Conservation (phyloP, 768 basidiomycete species). For the Mycena alexandri region DNA sequence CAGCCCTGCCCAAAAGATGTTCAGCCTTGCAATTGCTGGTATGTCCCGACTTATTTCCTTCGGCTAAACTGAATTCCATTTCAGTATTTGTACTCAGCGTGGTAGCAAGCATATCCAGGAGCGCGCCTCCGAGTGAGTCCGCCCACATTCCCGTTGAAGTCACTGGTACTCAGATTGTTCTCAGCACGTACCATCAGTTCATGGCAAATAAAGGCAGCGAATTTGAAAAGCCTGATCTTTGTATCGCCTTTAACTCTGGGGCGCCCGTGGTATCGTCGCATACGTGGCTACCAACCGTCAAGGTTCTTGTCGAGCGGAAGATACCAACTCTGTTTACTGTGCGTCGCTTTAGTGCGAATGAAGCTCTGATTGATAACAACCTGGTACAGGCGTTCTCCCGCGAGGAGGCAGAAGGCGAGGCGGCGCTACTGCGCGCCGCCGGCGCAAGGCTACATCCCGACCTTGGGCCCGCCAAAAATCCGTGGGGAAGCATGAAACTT, state of each 20-base stretch:
- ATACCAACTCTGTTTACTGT: conserved; percentile 32
- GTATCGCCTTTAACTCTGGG: conserved; percentile 35
- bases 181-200: conserved; percentile 34
- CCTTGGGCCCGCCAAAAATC: conserved; percentile 36
- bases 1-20: not conserved
- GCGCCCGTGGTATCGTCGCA: conserved; percentile 10
- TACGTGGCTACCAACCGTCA: conserved; percentile 27
- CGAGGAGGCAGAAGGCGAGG: conserved; percentile 37
- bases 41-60: not conserved
- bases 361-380: not conserved
- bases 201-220: conserved; percentile 20
- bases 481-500: conserved; percentile 36
- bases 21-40: conserved; percentile 23
- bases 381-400: conserved; percentile 8
- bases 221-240: conserved; percentile 32
- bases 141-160: not conserved
- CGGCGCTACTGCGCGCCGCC: conserved; percentile 25
- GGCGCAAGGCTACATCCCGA: conserved; percentile 30
- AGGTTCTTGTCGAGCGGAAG: conserved; percentile 30
- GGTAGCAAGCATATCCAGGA: conserved; percentile 32
- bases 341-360: not conserved
- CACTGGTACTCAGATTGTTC: not conserved
- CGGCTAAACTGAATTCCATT: not conserved
- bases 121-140: conserved; percentile 18
- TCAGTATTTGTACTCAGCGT: conserved; percentile 20